These are phyloP conservation scores for Aspergillus diversus DNA, from an alignment of 495 filamentous ascomycete species.

Conservation along the genomic window DNA sequence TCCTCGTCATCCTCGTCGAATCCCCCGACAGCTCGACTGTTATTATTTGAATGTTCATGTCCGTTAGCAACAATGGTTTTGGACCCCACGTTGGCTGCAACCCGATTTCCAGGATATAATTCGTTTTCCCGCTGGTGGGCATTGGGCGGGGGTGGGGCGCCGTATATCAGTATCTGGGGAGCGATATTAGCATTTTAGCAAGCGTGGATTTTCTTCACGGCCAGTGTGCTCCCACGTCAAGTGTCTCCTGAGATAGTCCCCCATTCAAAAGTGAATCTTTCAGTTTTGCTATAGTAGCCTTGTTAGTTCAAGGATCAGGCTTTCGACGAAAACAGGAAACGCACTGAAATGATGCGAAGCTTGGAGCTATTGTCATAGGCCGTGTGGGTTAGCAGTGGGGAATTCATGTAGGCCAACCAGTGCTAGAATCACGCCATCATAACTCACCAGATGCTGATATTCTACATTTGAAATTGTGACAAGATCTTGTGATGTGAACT, in stretches of 20 bases:
- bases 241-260: constrained; percentile 62
- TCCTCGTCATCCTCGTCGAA: constrained; percentile 35
- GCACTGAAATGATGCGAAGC: constrained; percentile 46
- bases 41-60: constrained; percentile 6
- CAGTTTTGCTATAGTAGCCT: constrained; percentile 55
- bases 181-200: constrained; percentile 21
- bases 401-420: background rate
- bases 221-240: constrained; percentile 52
- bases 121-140: constrained; percentile 23
- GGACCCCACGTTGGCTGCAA: background rate
- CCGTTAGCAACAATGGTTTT: background rate
- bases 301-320: constrained; percentile 9
- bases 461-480: constrained; percentile 58
- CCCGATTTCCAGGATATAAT: background rate
- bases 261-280: constrained; percentile 63
- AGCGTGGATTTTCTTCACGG: constrained; percentile 16
- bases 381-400: constrained; percentile 19
- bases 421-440: background rate
- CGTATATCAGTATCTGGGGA: constrained; percentile 56
- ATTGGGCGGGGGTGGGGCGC: constrained; percentile 31
- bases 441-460: constrained; percentile 58
- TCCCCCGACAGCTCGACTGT: constrained; percentile 23
- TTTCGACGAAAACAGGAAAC: constrained; percentile 12
- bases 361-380: constrained; percentile 43
- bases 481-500: constrained; percentile 34